A percentile compares a stretch with the other conserved stretches of the same genome.
These are phyloP conservation scores for Starmera quercuum DNA, from an alignment of 805 yeast genomes.

Conservation along the genomic window DNA sequence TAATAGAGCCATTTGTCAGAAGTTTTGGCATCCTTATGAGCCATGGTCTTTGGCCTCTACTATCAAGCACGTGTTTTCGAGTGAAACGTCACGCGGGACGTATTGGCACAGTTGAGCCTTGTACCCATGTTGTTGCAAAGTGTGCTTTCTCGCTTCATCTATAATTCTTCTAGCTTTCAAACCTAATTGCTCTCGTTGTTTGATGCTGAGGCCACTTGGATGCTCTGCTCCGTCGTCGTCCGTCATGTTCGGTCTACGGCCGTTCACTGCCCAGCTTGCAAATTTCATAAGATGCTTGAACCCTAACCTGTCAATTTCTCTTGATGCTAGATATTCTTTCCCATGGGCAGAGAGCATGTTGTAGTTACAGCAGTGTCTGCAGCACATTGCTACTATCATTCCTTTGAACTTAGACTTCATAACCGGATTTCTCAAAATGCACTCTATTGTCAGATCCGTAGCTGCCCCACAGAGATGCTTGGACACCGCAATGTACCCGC, in stretches of 20 bases:
- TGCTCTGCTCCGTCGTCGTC: constrained; percentile 36
- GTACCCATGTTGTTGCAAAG: constrained; percentile 34
- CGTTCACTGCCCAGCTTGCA: constrained; percentile 88
- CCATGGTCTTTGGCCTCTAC: too few species aligned
- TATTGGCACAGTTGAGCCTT: constrained; percentile 50
- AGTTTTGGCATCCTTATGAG: too few species aligned
- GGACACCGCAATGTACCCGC: constrained; percentile 53
- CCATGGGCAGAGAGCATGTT: constrained; percentile 35
- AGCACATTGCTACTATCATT: constrained; percentile 82
- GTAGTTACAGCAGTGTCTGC: constrained; percentile 79
- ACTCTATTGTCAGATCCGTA: constrained; percentile 74
- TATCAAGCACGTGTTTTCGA: constrained; percentile 61
- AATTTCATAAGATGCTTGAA: constrained; percentile 49
- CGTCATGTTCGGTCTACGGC: constrained; percentile 35
- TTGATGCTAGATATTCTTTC: constrained; percentile 11
- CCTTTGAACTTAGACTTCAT: constrained; percentile 36
- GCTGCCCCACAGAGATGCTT: constrained; percentile 94
- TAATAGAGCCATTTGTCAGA: too few species aligned
- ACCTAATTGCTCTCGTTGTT: constrained; percentile 55
- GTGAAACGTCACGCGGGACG: constrained; percentile 46
- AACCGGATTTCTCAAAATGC: constrained; percentile 38
- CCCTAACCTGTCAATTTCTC: constrained; percentile 23
- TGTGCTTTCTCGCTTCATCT: constrained; percentile 61
- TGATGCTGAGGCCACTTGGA: constrained; percentile 34
- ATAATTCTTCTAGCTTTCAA: constrained; percentile 60